These are phyloP conservation scores for Pythium pyrilobum DNA, from an alignment of 352 stramenopile species.

Conservation along the genomic window DNA sequence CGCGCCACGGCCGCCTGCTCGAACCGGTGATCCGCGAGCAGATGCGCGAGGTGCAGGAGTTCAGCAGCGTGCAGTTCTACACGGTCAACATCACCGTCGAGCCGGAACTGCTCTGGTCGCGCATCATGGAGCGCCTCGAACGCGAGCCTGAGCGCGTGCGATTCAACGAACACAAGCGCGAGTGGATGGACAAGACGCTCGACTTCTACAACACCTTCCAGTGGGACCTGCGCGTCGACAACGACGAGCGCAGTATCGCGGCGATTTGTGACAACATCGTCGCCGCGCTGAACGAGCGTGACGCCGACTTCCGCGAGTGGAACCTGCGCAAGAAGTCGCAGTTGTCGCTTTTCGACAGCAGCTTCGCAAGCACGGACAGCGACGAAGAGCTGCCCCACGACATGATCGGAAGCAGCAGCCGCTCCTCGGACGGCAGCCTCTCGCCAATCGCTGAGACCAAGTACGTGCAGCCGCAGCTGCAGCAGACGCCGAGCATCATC, in stretches of 20 bases:
- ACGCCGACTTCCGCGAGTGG: conserved; percentile 61
- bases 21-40: conserved; percentile 80
- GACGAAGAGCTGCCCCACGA: conserved; percentile 57
- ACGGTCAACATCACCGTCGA: conserved; percentile 81
- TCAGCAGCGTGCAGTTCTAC: conserved; percentile 77
- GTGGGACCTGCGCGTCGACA: conserved; percentile 74
- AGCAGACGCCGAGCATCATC: conserved; percentile 47
- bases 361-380: conserved; percentile 62
- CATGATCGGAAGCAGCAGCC: background rate
- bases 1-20: conserved; percentile 56
- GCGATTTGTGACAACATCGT: conserved; percentile 56
- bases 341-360: conserved; percentile 31
- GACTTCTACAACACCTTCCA: conserved; percentile 73
- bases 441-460: conserved; percentile 15
- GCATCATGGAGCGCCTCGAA: conserved; percentile 58
- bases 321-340: conserved; percentile 48
- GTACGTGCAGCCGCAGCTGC: background rate
- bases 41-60: conserved; percentile 74
- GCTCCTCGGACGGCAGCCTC: conserved; percentile 6
- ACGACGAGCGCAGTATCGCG: conserved; percentile 50
- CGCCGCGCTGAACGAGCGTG: conserved; percentile 33
- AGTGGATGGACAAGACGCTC: conserved; percentile 82
- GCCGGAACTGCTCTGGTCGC: conserved; percentile 65
- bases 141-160: conserved; percentile 67
- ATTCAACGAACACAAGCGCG: conserved; percentile 79